A percentile compares a stretch with the other conserved stretches of the same genome.
Conservation (phyloP, 2,329 filamentous ascomycete species). For the Colletotrichum sp. region DNA sequence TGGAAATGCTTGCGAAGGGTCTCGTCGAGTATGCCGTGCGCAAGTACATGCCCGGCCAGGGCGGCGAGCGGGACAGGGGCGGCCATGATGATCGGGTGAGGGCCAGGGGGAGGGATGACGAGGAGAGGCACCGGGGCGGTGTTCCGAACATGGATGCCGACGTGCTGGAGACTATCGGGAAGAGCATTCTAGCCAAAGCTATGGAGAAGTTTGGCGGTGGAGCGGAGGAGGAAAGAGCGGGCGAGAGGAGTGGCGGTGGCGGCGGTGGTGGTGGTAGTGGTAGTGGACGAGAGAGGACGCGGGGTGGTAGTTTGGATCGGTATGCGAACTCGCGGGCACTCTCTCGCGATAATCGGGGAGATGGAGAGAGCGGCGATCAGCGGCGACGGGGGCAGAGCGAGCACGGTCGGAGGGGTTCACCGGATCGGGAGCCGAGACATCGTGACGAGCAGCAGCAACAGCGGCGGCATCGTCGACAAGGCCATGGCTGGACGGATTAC, state of each 20-base stretch:
- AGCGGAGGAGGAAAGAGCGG: not conserved
- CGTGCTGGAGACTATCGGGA: constrained; percentile 12
- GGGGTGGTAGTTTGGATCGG: not conserved
- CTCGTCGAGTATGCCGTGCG: constrained; percentile 15
- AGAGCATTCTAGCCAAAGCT: constrained; percentile 11
- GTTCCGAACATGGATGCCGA: constrained; percentile 15
- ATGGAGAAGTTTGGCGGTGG: constrained; percentile 3
- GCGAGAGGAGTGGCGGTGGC: not conserved
- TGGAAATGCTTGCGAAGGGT: constrained; percentile 8
- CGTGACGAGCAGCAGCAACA: not conserved
- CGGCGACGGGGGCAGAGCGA: not conserved
- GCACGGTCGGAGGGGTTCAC: not conserved
- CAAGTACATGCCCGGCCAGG: constrained; percentile 6
- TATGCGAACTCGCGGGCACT: not conserved
- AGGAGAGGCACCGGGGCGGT: not conserved
- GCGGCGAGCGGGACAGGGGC: not conserved
- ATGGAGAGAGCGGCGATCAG: not conserved
- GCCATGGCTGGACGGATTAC: constrained; percentile 2
- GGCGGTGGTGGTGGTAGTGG: not conserved
- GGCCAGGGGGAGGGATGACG: not conserved
- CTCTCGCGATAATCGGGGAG: not conserved
- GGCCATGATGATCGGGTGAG: not conserved
- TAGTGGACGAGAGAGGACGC: not conserved
- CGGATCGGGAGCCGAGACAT: not conserved
- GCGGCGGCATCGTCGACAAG: not conserved